Conservation (phyloP, 371 early-diverging fungal species). For the Mucor saturninus region DNA sequence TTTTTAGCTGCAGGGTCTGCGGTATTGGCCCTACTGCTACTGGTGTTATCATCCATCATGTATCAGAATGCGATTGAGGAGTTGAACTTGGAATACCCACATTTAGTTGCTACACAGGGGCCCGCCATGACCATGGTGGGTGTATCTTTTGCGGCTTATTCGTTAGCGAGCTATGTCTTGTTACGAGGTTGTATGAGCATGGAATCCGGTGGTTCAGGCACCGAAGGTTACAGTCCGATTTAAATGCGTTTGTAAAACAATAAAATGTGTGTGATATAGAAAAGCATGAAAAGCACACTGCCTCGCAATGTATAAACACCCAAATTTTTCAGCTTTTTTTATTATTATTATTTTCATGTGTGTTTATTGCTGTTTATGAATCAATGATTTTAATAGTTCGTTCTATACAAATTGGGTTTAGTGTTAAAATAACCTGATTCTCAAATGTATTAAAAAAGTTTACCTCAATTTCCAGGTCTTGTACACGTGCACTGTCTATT, state of each 20-base stretch:
- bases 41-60: constrained; percentile 40
- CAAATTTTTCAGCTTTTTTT: background rate
- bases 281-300: background rate
- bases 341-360: background rate
- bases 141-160: constrained; percentile 37
- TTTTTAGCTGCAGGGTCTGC: constrained; percentile 42
- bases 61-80: constrained; percentile 39
- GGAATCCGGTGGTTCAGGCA: constrained; percentile 9
- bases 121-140: constrained; percentile 45
- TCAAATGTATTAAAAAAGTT: background rate
- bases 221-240: constrained; percentile 42
- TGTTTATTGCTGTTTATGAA: background rate
- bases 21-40: constrained; percentile 33
- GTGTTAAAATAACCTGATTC: background rate
- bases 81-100: constrained; percentile 42
- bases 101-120: constrained; percentile 39
- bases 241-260: constrained; percentile 5
- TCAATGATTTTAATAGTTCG: constrained; percentile 9
- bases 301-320: background rate
- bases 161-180: constrained; percentile 31
- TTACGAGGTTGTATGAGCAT: constrained; percentile 39
- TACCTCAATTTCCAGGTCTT: constrained; percentile 45
- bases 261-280: too few species aligned
- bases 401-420: constrained; percentile 7
- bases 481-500: constrained; percentile 25